Base-by-base conservation (phyloP, 106 monocot species). In the Phalaenopsis equestris region DNA sequence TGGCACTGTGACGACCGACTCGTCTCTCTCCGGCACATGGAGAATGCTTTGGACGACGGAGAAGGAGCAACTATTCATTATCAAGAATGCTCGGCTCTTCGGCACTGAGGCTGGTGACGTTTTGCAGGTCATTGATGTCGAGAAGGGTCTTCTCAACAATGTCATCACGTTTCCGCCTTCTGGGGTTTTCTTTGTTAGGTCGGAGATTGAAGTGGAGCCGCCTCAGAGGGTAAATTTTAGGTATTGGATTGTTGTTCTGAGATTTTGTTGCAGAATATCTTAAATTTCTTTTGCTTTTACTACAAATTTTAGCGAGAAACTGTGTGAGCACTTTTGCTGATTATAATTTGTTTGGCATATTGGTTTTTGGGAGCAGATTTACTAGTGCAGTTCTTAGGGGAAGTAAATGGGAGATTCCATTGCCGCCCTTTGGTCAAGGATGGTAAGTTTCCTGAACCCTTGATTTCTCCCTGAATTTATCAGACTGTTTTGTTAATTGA, bases 41-140 rank as follows among this genome's bases (percentile, higher is more conserved):
- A 55, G 94, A 77, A 83, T 97, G 94, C 92, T 97, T 5, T 97
- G 94, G 97, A 97, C 97, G 61, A 97, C 94, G 8, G 97, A 97
- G 78, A 94, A 94, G 90, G 97, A 97, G 89, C 97, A 97, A 89
- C 89, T 97, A 57, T 97, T 94, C 80, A 97, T 97, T 77, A 85
- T 94, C 75, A 84, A 84, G 70, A 92, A 92, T 76, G 94, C 94
- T 8, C 7, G 15, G 37, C 30, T 90, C 37, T 97, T 97, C 67
- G 85, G 97, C 24, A 97, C 97, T 41, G 56, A 83, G 68, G 81
- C 92, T 12, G 97, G 97, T 1, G 97, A 97, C 23, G 94, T 97
- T 17, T 86, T 97, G 42, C 97, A 97, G 85, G 97, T 94, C 37
- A 97, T 97, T 65, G 94, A 97, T 67, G 86, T 92, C 37, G 87